Percentiles rank a stretch among this genome's conserved stretches.
phyloP scores from a whole-genome alignment of 352 stramenopile species.

The Globisporangium paroecandrum region DNA sequence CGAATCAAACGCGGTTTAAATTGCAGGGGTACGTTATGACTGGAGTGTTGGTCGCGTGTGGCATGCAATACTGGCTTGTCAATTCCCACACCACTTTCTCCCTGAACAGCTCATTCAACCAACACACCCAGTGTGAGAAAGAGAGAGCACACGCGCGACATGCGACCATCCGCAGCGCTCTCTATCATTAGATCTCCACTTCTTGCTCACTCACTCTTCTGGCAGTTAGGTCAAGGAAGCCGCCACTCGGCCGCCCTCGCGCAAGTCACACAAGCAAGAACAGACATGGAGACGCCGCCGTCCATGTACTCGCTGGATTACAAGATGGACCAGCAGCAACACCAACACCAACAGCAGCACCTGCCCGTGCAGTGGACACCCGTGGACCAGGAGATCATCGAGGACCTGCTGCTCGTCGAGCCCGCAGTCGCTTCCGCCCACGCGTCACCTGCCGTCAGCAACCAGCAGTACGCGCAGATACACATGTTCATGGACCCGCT shows the following conservation, averaged over 20 bases:
- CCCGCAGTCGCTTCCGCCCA: not conserved
- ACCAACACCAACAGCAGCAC: slow-evolving; percentile 7
- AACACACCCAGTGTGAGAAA: not conserved
- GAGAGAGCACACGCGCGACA: not conserved
- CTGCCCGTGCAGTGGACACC: slow-evolving; percentile 33
- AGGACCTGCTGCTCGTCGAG: slow-evolving; percentile 36
- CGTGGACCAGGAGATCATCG: slow-evolving; percentile 53
- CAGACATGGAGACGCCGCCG: slow-evolving; percentile 1
- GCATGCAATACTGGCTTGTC: not conserved
- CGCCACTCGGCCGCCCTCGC: not conserved
- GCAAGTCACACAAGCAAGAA: not conserved
- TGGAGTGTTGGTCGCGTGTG: not conserved
- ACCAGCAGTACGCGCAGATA: not conserved
- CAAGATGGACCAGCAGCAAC: not conserved
- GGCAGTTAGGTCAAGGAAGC: not conserved
- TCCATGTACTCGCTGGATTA: not conserved
- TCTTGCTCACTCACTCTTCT: not conserved
- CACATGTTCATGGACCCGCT: not conserved
- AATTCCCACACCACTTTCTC: not conserved
- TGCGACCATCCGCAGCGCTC: not conserved
- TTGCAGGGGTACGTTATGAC: not conserved
- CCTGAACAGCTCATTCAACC: not conserved
- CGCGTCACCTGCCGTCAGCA: not conserved
- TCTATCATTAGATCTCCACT: not conserved
- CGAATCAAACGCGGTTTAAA: not conserved